Conservation (phyloP, 2,329 filamentous ascomycete genomes). For the Pyricularia pennisetigena region DNA sequence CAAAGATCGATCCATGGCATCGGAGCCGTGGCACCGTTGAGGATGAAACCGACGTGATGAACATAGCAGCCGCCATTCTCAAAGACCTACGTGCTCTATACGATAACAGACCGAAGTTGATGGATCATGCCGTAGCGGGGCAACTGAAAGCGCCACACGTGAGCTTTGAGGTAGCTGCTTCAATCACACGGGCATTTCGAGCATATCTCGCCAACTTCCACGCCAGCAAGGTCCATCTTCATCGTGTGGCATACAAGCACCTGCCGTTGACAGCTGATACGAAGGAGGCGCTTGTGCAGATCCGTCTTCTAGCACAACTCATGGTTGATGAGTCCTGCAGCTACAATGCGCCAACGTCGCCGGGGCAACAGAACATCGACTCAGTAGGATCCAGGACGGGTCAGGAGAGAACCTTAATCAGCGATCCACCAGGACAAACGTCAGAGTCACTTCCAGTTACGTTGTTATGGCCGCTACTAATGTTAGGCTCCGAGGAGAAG, state of each 20-base stretch:
- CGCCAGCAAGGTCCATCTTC: constrained; percentile 44
- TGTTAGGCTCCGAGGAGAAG: constrained; percentile 46
- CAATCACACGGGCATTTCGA: constrained; percentile 41
- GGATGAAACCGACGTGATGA: constrained; percentile 49
- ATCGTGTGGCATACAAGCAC: constrained; percentile 44
- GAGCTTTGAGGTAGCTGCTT: constrained; percentile 35
- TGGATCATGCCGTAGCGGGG: constrained; percentile 45
- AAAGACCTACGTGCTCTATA: constrained; percentile 40
- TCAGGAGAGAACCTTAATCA: not conserved
- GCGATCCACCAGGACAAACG: not conserved
- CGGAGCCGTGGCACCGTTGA: constrained; percentile 43
- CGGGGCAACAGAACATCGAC: not conserved
- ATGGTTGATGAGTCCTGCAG: constrained; percentile 30
- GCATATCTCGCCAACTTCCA: constrained; percentile 48
- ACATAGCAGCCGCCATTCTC: constrained; percentile 37
- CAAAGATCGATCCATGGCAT: constrained; percentile 47
- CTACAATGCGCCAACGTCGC: constrained; percentile 12
- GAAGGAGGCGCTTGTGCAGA: constrained; percentile 34
- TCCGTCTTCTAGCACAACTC: constrained; percentile 33
- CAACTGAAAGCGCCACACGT: constrained; percentile 36
- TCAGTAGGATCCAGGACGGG: not conserved
- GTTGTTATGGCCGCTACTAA: constrained; percentile 46
- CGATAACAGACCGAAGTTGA: constrained; percentile 38
- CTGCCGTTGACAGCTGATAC: constrained; percentile 42
- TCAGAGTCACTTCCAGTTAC: constrained; percentile 35